Conservation (phyloP, 1,284 basidiomycete genomes). For the Anthracocystis panici-leucophaei region DNA sequence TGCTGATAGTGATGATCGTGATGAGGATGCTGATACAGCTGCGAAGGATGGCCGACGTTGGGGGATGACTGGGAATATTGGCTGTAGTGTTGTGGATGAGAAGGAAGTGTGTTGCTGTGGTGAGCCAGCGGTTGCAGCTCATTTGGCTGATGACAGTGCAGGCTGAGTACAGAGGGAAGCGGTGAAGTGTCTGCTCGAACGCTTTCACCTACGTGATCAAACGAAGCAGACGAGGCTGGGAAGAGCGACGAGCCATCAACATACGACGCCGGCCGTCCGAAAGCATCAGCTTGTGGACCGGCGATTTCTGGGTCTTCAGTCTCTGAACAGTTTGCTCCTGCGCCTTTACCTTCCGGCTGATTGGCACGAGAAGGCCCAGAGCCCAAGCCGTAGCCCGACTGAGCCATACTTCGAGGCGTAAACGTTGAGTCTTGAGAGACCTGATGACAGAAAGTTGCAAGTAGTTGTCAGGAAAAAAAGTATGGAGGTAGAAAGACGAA, state of each 20-base stretch:
- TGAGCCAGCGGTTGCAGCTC: constrained; percentile 1
- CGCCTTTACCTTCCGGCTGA: constrained; percentile 24
- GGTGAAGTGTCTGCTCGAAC: constrained; percentile 9
- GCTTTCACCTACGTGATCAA: constrained; percentile 13
- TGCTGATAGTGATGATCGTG: constrained; percentile 2
- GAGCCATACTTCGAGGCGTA: constrained; percentile 24
- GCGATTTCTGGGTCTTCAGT: constrained; percentile 3
- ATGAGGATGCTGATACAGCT: not conserved
- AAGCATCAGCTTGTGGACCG: constrained; percentile 12
- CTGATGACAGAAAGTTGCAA: not conserved
- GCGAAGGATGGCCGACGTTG: constrained; percentile 14
- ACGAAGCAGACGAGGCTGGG: constrained; percentile 19
- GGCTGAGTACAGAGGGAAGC: constrained; percentile 13
- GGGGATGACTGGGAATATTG: constrained; percentile 12
- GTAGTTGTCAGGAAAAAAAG: not conserved
- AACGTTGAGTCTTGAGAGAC: constrained; percentile 4
- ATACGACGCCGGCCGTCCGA: constrained; percentile 11
- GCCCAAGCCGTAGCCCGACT: constrained; percentile 17
- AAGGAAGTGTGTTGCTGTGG: constrained; percentile 8
- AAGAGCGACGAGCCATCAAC: constrained; percentile 22
- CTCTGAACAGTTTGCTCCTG: constrained; percentile 12
- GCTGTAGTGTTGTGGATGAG: constrained; percentile 15
- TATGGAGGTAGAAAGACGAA: not conserved
- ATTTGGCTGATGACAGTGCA: constrained; percentile 6
- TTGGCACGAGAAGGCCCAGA: constrained; percentile 23